These are phyloP conservation scores for Hypoxylon rickii DNA, from an alignment of 495 filamentous ascomycete genomes.

Conservation along the genomic window DNA sequence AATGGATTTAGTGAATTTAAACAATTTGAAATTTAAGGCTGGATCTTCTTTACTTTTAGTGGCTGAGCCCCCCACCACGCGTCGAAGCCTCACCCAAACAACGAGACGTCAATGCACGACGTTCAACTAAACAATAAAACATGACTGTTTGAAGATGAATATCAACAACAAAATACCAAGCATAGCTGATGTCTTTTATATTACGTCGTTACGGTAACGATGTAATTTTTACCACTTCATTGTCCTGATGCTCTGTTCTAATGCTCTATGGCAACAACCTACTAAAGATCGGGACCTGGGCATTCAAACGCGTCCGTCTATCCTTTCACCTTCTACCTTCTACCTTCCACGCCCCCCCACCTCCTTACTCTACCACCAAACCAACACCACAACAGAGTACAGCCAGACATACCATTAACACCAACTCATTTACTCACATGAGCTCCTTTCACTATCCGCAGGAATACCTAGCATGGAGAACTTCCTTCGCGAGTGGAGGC, in stretches of 20 bases:
- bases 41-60: not conserved
- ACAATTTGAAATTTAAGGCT: too few species aligned
- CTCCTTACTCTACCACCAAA: not conserved
- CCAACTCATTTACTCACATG: not conserved
- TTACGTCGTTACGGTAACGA: too few species aligned
- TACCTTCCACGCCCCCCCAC: not conserved
- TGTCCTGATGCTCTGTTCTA: too few species aligned
- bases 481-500: slow-evolving; percentile 88
- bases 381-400: slow-evolving; percentile 3
- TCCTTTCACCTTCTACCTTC: not conserved
- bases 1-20: too few species aligned
- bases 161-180: too few species aligned
- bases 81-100: not conserved
- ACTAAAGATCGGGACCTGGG: not conserved
- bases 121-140: too few species aligned
- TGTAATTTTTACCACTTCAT: too few species aligned
- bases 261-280: too few species aligned
- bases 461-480: slow-evolving; percentile 70
- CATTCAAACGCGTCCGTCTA: not conserved
- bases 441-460: not conserved
- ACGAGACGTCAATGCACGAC: not conserved
- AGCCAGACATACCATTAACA: not conserved
- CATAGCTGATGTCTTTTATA: too few species aligned
- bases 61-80: not conserved
- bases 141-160: too few species aligned